Evolutionary conservation across 768 basidiomycete genomes (phyloP), one percentile per base, ranked within the genome.

Genomic region (Hypholoma sublateritium): DNA sequence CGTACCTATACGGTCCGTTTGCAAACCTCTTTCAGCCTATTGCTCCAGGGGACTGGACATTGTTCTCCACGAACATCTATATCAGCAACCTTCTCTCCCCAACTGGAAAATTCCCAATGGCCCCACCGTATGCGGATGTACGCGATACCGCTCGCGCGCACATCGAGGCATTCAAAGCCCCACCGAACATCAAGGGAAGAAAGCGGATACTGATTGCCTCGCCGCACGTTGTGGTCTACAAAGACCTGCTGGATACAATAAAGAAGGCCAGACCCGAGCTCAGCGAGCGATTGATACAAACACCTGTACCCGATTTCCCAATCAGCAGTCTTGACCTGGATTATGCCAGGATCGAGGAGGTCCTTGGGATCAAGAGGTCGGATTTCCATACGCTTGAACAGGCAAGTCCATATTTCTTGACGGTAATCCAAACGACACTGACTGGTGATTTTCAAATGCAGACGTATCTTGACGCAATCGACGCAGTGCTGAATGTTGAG

Each of bases 1-100:
- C 75, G 0, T 74, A 65, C 59, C 62, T 75, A 36, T 74, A 74
- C 56, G 77, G 77, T 2, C 73, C 76, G n/a, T 64, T 76, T 53
- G 65, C 74, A 1, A 60, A 63, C 19, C 60, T 63, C 28, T 69
- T 65, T 32, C 60, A 62, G 22, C 42, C 68, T 49, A 59, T 72
- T 5, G 50, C 60, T 32, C 55, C 59, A 34, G 16, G 65, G 56
- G 67, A 73, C 53, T 66, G 62, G 55, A 24, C 34, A 11, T 57
- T 64, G 12, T 46, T 73, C n/a, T 70, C 70, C n/a, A 72, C 72
- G 2, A 65, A 71, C 48, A 45, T 69, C 1, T 61, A 62, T 43
- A 49, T 75, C n/a, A 73, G 72, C 60, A 61, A 68, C 35, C 51
- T 73, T 14, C 55, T 76, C 25, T 55, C 56, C 12, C 64, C 66